Conservation (phyloP, 768 basidiomycete genomes). For the Mycena floridula region DNA sequence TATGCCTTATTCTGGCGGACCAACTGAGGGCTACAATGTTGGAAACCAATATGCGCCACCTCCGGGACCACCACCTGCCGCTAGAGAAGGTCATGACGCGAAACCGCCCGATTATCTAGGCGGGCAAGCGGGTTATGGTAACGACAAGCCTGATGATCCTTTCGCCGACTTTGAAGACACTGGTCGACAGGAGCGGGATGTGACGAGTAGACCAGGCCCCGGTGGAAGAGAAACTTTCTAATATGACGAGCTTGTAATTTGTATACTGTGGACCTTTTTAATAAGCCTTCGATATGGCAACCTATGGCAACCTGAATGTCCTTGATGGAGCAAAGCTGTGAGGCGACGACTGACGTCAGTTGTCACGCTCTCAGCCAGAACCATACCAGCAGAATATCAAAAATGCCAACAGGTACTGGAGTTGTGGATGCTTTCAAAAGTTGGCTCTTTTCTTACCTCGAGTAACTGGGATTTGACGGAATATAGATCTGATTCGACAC, state of each 20-base stretch:
- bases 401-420: conserved; percentile 53
- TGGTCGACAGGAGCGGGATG: conserved; percentile 33
- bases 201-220: conserved; percentile 30
- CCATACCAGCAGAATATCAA: too few species aligned
- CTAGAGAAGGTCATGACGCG: conserved; percentile 19
- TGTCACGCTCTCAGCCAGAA: too few species aligned
- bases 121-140: conserved; percentile 22
- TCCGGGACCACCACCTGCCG: conserved; percentile 38
- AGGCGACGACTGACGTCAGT: too few species aligned
- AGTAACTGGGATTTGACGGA: too few species aligned
- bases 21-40: conserved; percentile 11
- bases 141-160: conserved; percentile 42
- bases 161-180: conserved; percentile 45
- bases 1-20: conserved; percentile 17
- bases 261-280: too few species aligned
- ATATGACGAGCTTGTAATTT: neutral
- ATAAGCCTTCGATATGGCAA: too few species aligned
- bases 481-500: conserved; percentile 78
- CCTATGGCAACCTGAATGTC: too few species aligned
- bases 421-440: conserved; percentile 90
- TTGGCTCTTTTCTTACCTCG: conserved; percentile 27
- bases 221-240: conserved; percentile 25
- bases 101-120: conserved; percentile 47
- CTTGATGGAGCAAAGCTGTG: too few species aligned
- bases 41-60: conserved; percentile 37